A percentile compares a stretch with the other conserved stretches of the same genome.
phyloP scores from a whole-genome alignment of 371 early-diverging fungal species.

The Saksenaea oblongispora region DNA sequence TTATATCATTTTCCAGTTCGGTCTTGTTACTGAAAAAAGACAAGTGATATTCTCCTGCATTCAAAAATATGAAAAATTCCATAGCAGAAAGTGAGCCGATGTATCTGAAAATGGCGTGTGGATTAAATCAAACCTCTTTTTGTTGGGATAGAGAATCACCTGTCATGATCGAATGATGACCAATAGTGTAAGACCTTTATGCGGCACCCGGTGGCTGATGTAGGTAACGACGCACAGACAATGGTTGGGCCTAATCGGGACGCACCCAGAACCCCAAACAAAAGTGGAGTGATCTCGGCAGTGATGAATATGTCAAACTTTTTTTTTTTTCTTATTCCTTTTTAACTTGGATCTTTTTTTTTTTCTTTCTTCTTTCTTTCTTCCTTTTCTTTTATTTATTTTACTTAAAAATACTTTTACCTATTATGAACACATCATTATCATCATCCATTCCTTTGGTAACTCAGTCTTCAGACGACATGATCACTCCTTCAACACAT shows the following conservation, averaged over 20 bases:
- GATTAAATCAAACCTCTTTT: background rate
- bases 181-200: background rate
- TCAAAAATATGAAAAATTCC: background rate
- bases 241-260: background rate
- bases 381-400: background rate
- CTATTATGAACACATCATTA: background rate
- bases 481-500: background rate
- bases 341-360: background rate
- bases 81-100: background rate
- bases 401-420: background rate
- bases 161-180: background rate
- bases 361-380: background rate
- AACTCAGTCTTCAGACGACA: background rate
- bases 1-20: too few relatives aligned
- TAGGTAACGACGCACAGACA: slow-evolving; percentile 3
- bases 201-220: too few relatives aligned
- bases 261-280: background rate
- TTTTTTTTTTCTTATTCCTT: background rate
- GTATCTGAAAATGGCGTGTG: too few relatives aligned
- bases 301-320: background rate
- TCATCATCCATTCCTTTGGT: background rate
- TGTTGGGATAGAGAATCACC: background rate
- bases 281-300: slow-evolving; percentile 5
- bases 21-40: background rate
- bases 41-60: background rate